These are phyloP conservation scores for Beverwykella pulmonaria DNA, from an alignment of 495 filamentous ascomycete genomes.

Conservation along the genomic window DNA sequence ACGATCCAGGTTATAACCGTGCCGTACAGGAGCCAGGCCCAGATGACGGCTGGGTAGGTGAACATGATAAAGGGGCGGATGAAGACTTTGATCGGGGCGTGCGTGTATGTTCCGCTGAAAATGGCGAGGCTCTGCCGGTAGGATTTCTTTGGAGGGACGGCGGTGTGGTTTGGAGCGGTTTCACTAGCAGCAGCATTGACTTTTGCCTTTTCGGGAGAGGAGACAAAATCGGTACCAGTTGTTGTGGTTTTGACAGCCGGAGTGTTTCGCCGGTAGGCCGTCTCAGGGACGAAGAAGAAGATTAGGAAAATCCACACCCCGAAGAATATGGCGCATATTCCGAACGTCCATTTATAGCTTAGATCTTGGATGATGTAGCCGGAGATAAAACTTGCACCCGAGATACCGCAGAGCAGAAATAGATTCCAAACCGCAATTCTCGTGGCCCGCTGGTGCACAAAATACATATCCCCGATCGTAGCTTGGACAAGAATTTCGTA, in stretches of 20 bases:
- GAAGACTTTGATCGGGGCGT: constrained; percentile 57
- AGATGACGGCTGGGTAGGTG: constrained; percentile 59
- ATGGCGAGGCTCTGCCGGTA: constrained; percentile 40
- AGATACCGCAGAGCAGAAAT: constrained; percentile 55
- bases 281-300: constrained; percentile 57
- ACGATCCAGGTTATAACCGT: constrained; percentile 57
- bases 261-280: constrained; percentile 50
- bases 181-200: neutral
- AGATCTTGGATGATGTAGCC: constrained; percentile 50
- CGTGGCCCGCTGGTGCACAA: constrained; percentile 67
- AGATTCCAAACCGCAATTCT: constrained; percentile 68
- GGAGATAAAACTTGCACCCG: constrained; percentile 40
- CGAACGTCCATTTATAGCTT: constrained; percentile 59
- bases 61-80: constrained; percentile 53
- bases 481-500: constrained; percentile 62
- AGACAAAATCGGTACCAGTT: neutral
- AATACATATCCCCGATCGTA: constrained; percentile 50
- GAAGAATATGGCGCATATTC: constrained; percentile 58
- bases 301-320: constrained; percentile 53
- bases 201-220: neutral
- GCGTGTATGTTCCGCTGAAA: constrained; percentile 49
- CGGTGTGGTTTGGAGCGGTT: neutral
- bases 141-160: constrained; percentile 34
- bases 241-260: neutral
- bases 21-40: constrained; percentile 58